phyloP scores from a whole-genome alignment of 306 rosid genomes.

The Hippophae rhamnoides region DNA sequence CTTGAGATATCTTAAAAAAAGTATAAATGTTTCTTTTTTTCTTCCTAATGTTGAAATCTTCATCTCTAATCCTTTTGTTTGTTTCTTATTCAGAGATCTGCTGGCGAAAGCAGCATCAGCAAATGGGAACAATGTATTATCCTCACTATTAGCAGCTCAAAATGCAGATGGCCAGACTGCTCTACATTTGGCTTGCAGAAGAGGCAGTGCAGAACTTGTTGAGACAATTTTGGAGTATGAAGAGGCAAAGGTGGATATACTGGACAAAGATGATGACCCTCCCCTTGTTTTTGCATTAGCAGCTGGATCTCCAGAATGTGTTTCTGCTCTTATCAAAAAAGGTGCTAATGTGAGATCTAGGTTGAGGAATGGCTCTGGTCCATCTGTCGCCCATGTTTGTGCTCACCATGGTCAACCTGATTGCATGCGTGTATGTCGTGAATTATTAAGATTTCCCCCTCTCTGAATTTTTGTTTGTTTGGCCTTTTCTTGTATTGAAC shows the following conservation, averaged over 20 bases:
- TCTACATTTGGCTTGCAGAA: constrained; percentile 92
- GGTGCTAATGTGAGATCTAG: constrained; percentile 75
- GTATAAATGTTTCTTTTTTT: too few relatives aligned
- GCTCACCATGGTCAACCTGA: constrained; percentile 99
- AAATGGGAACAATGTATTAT: constrained; percentile 43
- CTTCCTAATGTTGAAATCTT: not conserved
- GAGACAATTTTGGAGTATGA: constrained; percentile 67
- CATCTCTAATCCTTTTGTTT: constrained; percentile 16
- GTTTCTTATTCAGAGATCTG: constrained; percentile 51
- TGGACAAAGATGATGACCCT: constrained; percentile 97
- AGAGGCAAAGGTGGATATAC: constrained; percentile 84
- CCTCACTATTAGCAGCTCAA: constrained; percentile 73
- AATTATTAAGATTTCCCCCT: constrained; percentile 8
- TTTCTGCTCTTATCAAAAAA: constrained; percentile 57
- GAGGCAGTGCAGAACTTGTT: constrained; percentile 82
- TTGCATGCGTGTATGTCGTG: constrained; percentile 88
- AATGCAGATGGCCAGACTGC: constrained; percentile 94
- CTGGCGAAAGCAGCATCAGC: constrained; percentile 60
- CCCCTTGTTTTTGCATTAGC: constrained; percentile 96
- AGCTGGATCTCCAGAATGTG: constrained; percentile 96
- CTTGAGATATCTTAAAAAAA: constrained; percentile 12
- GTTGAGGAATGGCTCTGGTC: constrained; percentile 86
- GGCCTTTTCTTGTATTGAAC: constrained; percentile 4
- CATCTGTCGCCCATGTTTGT: constrained; percentile 95
- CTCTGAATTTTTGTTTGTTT: not conserved